Evolutionary conservation across 1,139 yeast species (phyloP), one percentile per base, ranked within the genome.

Genomic region (Candida frijolesensis): DNA sequence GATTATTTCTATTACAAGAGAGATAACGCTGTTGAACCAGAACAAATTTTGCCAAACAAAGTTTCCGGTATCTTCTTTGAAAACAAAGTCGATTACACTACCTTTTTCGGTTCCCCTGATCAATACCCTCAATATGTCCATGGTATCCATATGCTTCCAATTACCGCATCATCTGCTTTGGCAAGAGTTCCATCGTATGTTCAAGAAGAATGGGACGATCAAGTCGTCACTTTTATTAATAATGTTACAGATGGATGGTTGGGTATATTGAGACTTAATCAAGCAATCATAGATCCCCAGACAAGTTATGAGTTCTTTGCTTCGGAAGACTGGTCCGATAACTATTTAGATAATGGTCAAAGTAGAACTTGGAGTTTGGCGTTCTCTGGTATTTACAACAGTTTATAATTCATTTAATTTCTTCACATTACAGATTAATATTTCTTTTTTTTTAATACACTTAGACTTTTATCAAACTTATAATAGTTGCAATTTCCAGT

Each of bases 81-180:
- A 67, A 92, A 92, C 70, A 92, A 94, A 71, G 71, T 89, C 52
- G 96, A 89, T 59, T 96, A 89, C 70, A 90, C 97, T 2, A 94
- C 67, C 65, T 53, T 77, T 80, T 51, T 73, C 80, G 62, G 71
- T 57, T 63, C 78, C 42, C 63, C 67, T 47, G 81, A 83, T 67
- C 43, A 47, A 12, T 67, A 76, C 51, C 74, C 78, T 12, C 94
- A 92, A 67, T 94, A 87, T 66, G 91, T 94, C 49, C 98, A 92
- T 62, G 97, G 97, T 64, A 92, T 94, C 55, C 98, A 94, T 65
- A 94, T 95, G 86, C 77, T 94, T 27, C 72, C 99, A 22, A 74
- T 89, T 45, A 90, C 96, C 0, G 94, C 97, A 0, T 83, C 89
- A 14, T 86, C 97, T 14, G 84, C 95, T 0, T 84, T 79, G 55